Base-by-base conservation (phyloP, 192 early-diverging fungal genomes). In the Backusella macrospora region DNA sequence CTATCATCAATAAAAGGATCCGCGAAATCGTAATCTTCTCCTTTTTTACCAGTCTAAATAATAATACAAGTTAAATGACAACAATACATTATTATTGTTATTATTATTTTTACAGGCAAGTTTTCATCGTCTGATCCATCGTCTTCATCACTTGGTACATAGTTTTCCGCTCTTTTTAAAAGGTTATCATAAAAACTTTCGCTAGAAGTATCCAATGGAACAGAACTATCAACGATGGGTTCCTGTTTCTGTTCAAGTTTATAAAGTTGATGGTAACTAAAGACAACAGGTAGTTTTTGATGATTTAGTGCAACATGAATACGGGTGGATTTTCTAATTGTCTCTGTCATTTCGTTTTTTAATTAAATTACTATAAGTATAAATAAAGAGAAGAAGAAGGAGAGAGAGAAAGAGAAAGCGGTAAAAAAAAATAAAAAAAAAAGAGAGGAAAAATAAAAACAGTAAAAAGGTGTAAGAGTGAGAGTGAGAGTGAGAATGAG, bases 1-100 rank as follows among this genome's bases (percentile, higher is more conserved):
- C 87, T 88, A 62, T 88, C 87, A 73, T 88, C 87, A 68, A 88
- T 88, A 65, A 88, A 88, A 5, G 85, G 85, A 80, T 88, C 87
- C 21, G 79, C 81, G 62, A 82, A 65, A 48, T 88, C 87, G 40
- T 88, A 88, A 4, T 81, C 75, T 63, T 88, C 82, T 8, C 47
- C 63, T 4, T 55, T 43, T 59, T 59, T 59, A 13, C 52, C 52
- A 59, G 26, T 59, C 52, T 59, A 34, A 34, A 34, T 34, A 34
- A 46, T 46, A 46, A 46, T 46, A 12, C 2, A 46, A 10, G 6
- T 46, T 10, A 42, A 16, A 10, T 38, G n/a, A 14, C 12, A 29
- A 26, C 16, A 12, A 5, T 21, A 13, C 12, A 62, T 29, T 55
- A 44, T 45, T 23, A 0, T 37, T 6, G 1, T 26, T 2, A 29